Evolutionary conservation across 2,329 filamentous ascomycete genomes (phyloP).

Genomic region (Grosmannia serpens): DNA sequence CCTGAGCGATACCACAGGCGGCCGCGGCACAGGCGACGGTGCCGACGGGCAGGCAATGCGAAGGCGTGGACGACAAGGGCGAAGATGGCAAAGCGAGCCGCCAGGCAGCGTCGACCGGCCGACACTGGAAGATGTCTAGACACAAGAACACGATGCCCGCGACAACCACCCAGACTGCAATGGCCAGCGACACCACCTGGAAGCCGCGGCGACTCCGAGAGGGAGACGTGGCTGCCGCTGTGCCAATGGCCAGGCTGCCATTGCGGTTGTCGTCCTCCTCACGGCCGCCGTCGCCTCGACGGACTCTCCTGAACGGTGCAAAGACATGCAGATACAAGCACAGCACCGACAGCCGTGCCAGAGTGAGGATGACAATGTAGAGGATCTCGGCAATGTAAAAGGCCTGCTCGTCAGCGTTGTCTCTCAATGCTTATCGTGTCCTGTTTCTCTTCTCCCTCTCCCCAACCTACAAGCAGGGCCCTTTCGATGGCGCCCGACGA

Average conservation of each 20-base stretch:
- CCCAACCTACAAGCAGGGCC: constrained; percentile 18
- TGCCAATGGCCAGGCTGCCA: background rate
- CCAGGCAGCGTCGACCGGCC: constrained; percentile 22
- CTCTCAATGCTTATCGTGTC: background rate
- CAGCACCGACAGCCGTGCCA: constrained; percentile 21
- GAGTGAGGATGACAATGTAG: constrained; percentile 19
- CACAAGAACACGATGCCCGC: constrained; percentile 19
- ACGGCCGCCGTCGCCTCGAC: constrained; percentile 9
- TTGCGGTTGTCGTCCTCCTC: no score
- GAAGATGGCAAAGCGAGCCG: constrained; percentile 16
- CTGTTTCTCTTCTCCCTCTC: background rate
- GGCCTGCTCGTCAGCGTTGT: constrained; percentile 12
- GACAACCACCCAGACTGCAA: constrained; percentile 17
- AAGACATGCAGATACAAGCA: constrained; percentile 24
- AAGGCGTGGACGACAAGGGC: constrained; percentile 5
- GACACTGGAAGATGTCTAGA: constrained; percentile 25
- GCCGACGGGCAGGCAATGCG: constrained; percentile 22
- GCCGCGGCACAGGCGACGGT: constrained; percentile 19
- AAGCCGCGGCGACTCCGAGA: constrained; percentile 11
- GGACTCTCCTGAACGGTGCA: constrained; percentile 1
- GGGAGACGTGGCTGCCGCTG: background rate
- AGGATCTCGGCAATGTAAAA: constrained; percentile 23
- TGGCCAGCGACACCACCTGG: constrained; percentile 14
- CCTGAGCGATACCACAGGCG: constrained; percentile 22
- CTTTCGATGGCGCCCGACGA: constrained; percentile 15